These are phyloP conservation scores for Aspergillus sclerotioniger DNA, from an alignment of 495 filamentous ascomycete genomes.

Conservation along the genomic window DNA sequence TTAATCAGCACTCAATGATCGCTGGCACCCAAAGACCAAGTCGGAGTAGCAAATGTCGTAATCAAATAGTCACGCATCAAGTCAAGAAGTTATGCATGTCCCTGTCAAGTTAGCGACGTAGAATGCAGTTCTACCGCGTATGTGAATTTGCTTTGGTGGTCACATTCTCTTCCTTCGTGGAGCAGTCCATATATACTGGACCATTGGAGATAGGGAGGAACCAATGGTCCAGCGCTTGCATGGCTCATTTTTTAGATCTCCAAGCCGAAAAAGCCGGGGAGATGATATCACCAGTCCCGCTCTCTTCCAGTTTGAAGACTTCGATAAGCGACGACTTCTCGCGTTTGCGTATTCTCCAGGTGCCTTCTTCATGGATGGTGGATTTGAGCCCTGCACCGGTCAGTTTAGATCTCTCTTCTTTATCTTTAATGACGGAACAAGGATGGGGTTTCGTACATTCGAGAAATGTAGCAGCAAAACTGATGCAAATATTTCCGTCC, in stretches of 20 bases:
- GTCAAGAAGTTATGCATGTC: background rate
- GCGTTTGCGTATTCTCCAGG: constrained; percentile 74
- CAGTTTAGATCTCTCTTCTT: background rate
- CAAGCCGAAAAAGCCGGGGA: constrained; percentile 72
- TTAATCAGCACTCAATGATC: no score
- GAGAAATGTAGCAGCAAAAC: constrained; percentile 75
- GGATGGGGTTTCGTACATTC: constrained; percentile 52
- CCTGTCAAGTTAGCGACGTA: background rate
- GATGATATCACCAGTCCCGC: constrained; percentile 74
- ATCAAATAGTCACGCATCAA: no score
- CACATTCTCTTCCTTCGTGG: background rate
- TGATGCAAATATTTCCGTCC: constrained; percentile 90
- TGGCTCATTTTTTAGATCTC: constrained; percentile 44
- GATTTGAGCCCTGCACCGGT: constrained; percentile 58
- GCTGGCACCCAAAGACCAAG: no score
- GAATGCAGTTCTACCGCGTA: background rate
- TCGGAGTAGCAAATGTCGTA: no score
- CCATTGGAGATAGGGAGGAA: background rate
- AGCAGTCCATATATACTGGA: background rate
- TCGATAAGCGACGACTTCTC: constrained; percentile 60
- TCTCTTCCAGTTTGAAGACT: constrained; percentile 68
- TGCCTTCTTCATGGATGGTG: constrained; percentile 66
- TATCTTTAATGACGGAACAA: background rate
- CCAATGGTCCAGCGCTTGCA: no score
- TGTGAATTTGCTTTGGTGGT: background rate